phyloP scores from a whole-genome alignment of 2,329 filamentous ascomycete species.

The Fusarium citri region DNA sequence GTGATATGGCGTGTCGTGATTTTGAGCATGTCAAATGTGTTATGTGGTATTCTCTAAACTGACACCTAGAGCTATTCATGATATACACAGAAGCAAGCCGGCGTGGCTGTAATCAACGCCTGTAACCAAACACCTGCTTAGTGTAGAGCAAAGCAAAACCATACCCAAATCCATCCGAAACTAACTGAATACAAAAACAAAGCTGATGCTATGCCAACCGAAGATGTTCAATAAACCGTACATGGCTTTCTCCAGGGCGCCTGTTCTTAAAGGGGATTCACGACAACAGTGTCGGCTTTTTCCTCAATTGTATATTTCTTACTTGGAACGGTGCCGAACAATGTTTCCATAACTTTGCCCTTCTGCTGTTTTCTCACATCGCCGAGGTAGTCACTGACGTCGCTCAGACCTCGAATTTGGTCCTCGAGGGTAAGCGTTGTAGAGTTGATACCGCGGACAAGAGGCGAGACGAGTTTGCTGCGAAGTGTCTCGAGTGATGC shows the following conservation, averaged over 20 bases:
- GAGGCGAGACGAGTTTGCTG: conserved; percentile 83
- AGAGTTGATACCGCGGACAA: conserved; percentile 76
- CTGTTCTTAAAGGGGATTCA: conserved; percentile 26
- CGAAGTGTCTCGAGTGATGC: conserved; percentile 87
- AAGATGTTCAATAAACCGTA: not conserved
- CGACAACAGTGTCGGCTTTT: conserved; percentile 34
- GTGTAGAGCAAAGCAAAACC: not conserved
- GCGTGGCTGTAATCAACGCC: conserved; percentile 14
- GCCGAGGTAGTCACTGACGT: conserved; percentile 82
- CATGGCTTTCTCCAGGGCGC: not conserved
- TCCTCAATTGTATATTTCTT: conserved; percentile 51
- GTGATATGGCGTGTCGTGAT: not conserved
- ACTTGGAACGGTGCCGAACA: conserved; percentile 68
- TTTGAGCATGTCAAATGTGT: not conserved
- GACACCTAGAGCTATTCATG: conserved; percentile 3
- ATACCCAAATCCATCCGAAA: not conserved
- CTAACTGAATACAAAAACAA: not conserved
- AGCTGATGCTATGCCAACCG: not conserved
- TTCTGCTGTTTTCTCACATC: conserved; percentile 83
- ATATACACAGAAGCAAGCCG: conserved; percentile 9
- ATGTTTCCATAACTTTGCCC: conserved; percentile 81
- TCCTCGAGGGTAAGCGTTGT: conserved; percentile 82
- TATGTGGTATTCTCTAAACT: conserved; percentile 12
- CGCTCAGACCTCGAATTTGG: conserved; percentile 85
- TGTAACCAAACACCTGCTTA: conserved; percentile 16